phyloP scores from a whole-genome alignment of 371 early-diverging fungal genomes.

The Syncephalis plumigaleata region DNA sequence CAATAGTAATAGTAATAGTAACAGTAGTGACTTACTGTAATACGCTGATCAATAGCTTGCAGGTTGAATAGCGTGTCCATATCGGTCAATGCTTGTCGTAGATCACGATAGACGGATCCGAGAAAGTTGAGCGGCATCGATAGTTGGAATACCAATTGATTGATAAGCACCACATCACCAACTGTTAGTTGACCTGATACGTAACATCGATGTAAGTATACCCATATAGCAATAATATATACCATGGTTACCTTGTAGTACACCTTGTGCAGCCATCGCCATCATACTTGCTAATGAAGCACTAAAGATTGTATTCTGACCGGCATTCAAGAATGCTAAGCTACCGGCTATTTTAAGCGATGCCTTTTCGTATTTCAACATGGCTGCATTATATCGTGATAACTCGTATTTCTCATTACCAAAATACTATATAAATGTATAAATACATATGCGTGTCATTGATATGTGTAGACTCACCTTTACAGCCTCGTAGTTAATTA shows the following conservation, averaged over 20 bases:
- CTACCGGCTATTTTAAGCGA: slow-evolving; percentile 80
- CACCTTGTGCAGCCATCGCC: slow-evolving; percentile 81
- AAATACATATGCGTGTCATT: not conserved
- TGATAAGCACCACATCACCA: slow-evolving; percentile 94
- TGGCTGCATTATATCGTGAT: slow-evolving; percentile 61
- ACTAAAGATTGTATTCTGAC: slow-evolving; percentile 85
- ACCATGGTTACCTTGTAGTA: slow-evolving; percentile 33
- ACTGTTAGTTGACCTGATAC: slow-evolving; percentile 53
- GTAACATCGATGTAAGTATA: no score
- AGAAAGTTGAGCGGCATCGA: slow-evolving; percentile 90
- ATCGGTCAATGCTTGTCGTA: slow-evolving; percentile 81
- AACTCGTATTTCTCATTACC: slow-evolving; percentile 80
- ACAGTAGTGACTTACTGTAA: slow-evolving; percentile 16
- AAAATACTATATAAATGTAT: slow-evolving; percentile 39
- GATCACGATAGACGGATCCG: slow-evolving; percentile 93
- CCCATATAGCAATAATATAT: not conserved
- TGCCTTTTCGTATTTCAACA: slow-evolving; percentile 75
- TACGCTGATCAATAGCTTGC: slow-evolving; percentile 30
- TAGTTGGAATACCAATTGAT: slow-evolving; percentile 86
- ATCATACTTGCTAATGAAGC: slow-evolving; percentile 79
- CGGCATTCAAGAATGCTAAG: slow-evolving; percentile 78
- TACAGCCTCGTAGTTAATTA: slow-evolving; percentile 90
- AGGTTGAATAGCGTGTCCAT: slow-evolving; percentile 90
- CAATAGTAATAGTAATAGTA: not conserved
- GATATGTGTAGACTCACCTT: slow-evolving; percentile 29